A percentile compares a stretch with the other conserved stretches of the same genome.
Evolutionary conservation across 2,329 filamentous ascomycete species (phyloP).

Genomic region (Clonostachys byssicola): DNA sequence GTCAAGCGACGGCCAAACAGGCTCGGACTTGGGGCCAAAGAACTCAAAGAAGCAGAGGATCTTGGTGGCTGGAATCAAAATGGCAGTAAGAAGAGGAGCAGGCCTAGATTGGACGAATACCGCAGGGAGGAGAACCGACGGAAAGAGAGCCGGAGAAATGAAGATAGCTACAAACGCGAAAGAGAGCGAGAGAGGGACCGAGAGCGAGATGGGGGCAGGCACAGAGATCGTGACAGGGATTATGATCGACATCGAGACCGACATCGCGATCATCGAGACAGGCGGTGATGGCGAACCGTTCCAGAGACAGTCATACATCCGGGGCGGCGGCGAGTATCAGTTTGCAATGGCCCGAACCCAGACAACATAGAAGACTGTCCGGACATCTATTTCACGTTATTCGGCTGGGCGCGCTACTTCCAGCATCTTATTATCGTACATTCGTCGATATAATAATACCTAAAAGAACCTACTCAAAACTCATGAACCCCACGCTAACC

Average conservation of each 20-base stretch:
- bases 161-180: constrained; percentile 43
- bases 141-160: constrained; percentile 33
- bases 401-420: too few relatives aligned
- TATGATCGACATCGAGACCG: constrained; percentile 13
- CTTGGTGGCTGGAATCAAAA: constrained; percentile 78
- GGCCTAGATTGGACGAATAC: constrained; percentile 47
- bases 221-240: constrained; percentile 27
- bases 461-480: too few relatives aligned
- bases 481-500: too few relatives aligned
- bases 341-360: too few relatives aligned
- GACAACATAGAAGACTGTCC: too few relatives aligned
- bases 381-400: too few relatives aligned
- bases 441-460: too few relatives aligned
- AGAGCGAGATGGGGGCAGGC: constrained; percentile 27
- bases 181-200: constrained; percentile 35
- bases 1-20: constrained; percentile 73
- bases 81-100: constrained; percentile 36
- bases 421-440: too few relatives aligned
- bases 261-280: constrained; percentile 5
- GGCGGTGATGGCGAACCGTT: not conserved
- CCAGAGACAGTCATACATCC: too few relatives aligned
- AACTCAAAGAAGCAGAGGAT: constrained; percentile 67
- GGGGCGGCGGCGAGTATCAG: too few relatives aligned
- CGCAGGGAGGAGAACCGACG: constrained; percentile 35
- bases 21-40: constrained; percentile 84